Evolutionary conservation across 257 asterid species (phyloP), one percentile per base, ranked within the genome.

Genomic region (Nicotiana paniculata): DNA sequence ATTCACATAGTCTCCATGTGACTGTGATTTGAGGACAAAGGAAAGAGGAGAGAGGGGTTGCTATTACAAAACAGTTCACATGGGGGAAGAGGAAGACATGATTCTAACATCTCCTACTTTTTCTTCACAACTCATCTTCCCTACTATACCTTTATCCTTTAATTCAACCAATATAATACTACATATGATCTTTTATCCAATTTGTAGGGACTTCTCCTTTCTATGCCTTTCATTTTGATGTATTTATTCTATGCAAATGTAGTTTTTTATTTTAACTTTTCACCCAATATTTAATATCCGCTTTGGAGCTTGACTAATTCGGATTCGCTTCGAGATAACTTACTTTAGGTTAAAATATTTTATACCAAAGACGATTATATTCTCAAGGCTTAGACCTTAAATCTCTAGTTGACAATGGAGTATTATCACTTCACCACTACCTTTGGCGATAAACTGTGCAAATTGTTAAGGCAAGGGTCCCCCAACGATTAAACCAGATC

Each of bases 1-100:
- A 85, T 82, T 24, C 39, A 83, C 86, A 43, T 58, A 70, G 86
- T 70, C 53, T 63, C 85, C 97, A 93, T 91, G 96, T 93, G 96
- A 85, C 55, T 72, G 81, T 88, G 87, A 87, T 82, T 86, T 85
- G 85, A 88, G 86, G 91, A 91, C 95, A 90, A 89, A 87, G 81
- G 84, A 83, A 86, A 84, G 86, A 82, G 88, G 81, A 79, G 79
- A 83, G 82, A 85, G 87, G 87, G 89, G 55, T 84, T 77, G 28
- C 53, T 46, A 54, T 78, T 57, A 32, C 64, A 59, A 84, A 90
- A 90, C 89, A 90, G 67, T 84, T 86, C 97, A 93, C 97, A 91
- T 93, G 97, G 90, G 82, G 77, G 33, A 77, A 75, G 57, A 81
- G 82, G 81, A 82, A 80, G 82, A 80, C 80, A 85, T 76, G 83